A percentile compares a stretch with the other conserved stretches of the same genome.
Evolutionary conservation across 2,329 filamentous ascomycete genomes (phyloP).

Genomic region (Gaeumannomyces sp.): DNA sequence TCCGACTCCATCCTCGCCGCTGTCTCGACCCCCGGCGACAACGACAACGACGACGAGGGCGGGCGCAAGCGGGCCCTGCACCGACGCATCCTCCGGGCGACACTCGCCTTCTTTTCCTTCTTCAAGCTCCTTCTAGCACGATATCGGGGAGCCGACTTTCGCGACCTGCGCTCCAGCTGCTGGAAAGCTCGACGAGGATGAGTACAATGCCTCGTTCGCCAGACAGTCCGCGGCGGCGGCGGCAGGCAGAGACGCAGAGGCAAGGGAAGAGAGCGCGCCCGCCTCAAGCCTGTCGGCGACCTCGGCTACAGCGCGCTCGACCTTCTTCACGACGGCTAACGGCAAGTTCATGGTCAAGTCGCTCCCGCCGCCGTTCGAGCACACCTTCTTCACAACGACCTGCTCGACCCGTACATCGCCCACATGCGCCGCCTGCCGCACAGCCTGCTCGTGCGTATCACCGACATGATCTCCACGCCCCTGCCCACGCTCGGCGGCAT

Average conservation of each 20-base stretch:
- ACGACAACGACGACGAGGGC: constrained; percentile 16
- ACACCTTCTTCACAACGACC: constrained; percentile 63
- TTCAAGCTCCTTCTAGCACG: constrained; percentile 42
- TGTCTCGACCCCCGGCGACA: neutral
- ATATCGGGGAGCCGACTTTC: constrained; percentile 42
- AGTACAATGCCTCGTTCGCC: constrained; percentile 30
- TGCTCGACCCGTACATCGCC: constrained; percentile 57
- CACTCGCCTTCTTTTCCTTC: constrained; percentile 44
- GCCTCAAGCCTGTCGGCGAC: constrained; percentile 55
- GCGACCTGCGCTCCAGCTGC: constrained; percentile 38
- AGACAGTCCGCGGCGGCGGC: constrained; percentile 41
- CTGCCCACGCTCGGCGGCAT: constrained; percentile 52
- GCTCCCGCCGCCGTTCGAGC: constrained; percentile 62
- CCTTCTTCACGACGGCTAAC: constrained; percentile 64
- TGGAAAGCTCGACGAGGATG: constrained; percentile 30
- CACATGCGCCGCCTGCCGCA: constrained; percentile 55
- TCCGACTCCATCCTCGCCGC: constrained; percentile 6
- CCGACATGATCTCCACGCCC: constrained; percentile 57
- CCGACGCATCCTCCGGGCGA: constrained; percentile 34
- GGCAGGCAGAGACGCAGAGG: constrained; percentile 22
- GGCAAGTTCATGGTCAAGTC: constrained; percentile 66
- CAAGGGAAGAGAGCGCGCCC: constrained; percentile 20
- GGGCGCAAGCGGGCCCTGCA: constrained; percentile 24
- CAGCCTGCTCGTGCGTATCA: constrained; percentile 64
- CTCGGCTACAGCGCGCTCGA: constrained; percentile 71